Evolutionary conservation across 2,329 filamentous ascomycete genomes (phyloP).

Genomic region (Talaromyces sp.): DNA sequence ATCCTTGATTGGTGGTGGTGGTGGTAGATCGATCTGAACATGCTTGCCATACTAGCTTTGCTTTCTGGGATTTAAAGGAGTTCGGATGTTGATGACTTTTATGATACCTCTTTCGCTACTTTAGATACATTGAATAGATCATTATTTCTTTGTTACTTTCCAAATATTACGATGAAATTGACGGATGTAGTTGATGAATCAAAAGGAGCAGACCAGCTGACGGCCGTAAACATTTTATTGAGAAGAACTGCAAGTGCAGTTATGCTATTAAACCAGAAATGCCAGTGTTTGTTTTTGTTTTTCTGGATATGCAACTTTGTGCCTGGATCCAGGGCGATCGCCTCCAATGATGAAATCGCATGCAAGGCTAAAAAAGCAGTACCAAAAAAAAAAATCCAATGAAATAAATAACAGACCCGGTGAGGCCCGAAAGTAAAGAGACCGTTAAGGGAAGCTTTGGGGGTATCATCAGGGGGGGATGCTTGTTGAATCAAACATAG

Average conservation of each 20-base stretch:
- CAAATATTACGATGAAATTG: background rate
- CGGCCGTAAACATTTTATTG: background rate
- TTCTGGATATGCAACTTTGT: background rate
- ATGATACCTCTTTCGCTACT: background rate
- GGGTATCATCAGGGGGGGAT: conserved; percentile 16
- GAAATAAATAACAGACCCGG: background rate
- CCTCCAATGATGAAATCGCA: background rate
- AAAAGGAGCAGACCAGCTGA: too few species aligned
- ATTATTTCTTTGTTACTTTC: background rate
- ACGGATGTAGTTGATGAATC: conserved; percentile 4
- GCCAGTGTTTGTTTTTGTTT: background rate
- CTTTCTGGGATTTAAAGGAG: background rate
- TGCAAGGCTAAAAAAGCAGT: conserved; percentile 1
- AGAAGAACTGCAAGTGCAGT: background rate
- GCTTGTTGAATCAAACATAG: background rate
- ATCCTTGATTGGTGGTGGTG: conserved; percentile 39
- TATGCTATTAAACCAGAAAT: background rate
- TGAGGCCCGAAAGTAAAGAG: conserved; percentile 2
- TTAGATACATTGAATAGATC: background rate
- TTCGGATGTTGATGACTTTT: conserved; percentile 1
- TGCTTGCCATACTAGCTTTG: too few species aligned
- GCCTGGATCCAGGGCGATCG: background rate
- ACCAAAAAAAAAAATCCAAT: background rate
- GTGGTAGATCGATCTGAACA: background rate
- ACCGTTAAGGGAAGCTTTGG: background rate